Percentiles rank a stretch among this genome's conserved stretches.
Evolutionary conservation across 2,329 filamentous ascomycete species (phyloP).

Genomic region (Pyrenophora seminiperda): DNA sequence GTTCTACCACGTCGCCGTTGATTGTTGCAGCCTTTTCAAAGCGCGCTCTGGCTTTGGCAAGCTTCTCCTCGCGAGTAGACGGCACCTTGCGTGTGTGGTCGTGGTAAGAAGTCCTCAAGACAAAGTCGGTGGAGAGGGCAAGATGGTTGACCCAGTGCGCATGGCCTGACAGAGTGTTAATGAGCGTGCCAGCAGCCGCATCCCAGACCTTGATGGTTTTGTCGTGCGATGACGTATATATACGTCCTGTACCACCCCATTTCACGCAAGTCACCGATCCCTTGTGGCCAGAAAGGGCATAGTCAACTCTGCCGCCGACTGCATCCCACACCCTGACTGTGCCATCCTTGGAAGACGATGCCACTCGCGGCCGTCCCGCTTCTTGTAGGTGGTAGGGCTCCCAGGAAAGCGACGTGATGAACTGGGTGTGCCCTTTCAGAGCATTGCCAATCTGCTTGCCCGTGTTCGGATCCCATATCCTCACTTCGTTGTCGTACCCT

Average conservation of each 20-base stretch:
- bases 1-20: conserved; percentile 77
- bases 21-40: conserved; percentile 85
- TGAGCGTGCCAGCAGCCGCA: conserved; percentile 74
- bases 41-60: conserved; percentile 75
- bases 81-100: conserved; percentile 79
- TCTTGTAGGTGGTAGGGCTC: conserved; percentile 88
- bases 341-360: conserved; percentile 86
- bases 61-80: conserved; percentile 69
- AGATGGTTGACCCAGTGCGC: conserved; percentile 97
- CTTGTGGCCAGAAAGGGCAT: conserved; percentile 86
- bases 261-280: conserved; percentile 86
- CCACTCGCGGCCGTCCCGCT: conserved; percentile 74
- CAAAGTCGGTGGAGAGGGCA: conserved; percentile 90
- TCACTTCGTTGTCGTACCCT: conserved; percentile 90
- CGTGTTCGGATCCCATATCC: conserved; percentile 84
- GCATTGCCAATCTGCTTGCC: conserved; percentile 74
- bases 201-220: conserved; percentile 94
- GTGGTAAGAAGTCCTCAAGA: conserved; percentile 81
- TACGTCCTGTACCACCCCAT: conserved; percentile 83
- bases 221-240: conserved; percentile 71
- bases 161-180: conserved; percentile 80
- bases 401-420: conserved; percentile 87
- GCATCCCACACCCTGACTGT: conserved; percentile 88
- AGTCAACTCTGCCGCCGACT: conserved; percentile 76
- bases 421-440: conserved; percentile 86